Evolutionary conservation across 2,329 filamentous ascomycete genomes (phyloP).

Genomic region (Colletotrichum salicis): DNA sequence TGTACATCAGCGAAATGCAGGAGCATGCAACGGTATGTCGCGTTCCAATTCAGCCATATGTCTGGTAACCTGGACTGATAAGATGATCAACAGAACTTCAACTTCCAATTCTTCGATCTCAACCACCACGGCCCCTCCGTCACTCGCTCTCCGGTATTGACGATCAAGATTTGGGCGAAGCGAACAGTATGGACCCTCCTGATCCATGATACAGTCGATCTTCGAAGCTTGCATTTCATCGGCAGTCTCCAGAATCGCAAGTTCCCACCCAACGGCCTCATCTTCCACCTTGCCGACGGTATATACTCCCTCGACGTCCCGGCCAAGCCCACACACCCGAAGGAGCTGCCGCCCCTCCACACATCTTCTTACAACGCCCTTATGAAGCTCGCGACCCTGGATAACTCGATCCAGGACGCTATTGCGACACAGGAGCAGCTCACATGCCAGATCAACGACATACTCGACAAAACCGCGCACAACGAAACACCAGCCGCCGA

Average conservation of each 20-base stretch:
- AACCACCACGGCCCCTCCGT: conserved; percentile 69
- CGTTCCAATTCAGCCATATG: too few species aligned
- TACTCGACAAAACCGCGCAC: conserved; percentile 55
- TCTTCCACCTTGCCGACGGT: conserved; percentile 88
- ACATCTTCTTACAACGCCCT: conserved; percentile 89
- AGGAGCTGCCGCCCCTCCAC: conserved; percentile 60
- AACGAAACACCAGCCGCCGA: conserved; percentile 59
- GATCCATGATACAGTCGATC: conserved; percentile 76
- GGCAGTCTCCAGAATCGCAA: conserved; percentile 76
- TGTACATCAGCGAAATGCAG: conserved; percentile 90
- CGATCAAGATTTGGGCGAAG: conserved; percentile 79
- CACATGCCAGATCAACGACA: conserved; percentile 78
- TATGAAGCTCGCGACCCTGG: conserved; percentile 87
- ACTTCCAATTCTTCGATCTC: conserved; percentile 87
- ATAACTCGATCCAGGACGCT: conserved; percentile 91
- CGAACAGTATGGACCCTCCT: conserved; percentile 70
- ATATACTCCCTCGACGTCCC: conserved; percentile 84
- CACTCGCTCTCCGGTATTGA: conserved; percentile 73
- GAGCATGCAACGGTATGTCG: conserved; percentile 74
- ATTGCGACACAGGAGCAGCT: conserved; percentile 79
- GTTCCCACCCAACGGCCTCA: conserved; percentile 82
- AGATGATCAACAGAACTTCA: conserved; percentile 74
- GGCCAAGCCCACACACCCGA: conserved; percentile 59
- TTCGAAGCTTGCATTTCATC: conserved; percentile 81
- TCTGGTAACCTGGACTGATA: not conserved